Conservation (phyloP, 1,139 yeast genomes). For the Trichomonascaceae sp. region DNA sequence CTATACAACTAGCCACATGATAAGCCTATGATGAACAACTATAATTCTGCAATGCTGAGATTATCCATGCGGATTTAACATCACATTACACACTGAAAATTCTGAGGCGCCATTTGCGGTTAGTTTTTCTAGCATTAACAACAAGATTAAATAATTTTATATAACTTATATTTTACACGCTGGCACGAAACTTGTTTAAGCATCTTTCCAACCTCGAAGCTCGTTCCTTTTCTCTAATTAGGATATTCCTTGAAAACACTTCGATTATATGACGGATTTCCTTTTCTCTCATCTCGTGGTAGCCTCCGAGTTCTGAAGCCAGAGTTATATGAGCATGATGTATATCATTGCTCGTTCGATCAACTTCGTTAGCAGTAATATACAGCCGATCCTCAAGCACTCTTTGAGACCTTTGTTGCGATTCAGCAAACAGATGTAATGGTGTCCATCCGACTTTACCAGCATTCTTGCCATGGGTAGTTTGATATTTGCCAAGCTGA, state of each 20-base stretch:
- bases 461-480: constrained; percentile 24
- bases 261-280: constrained; percentile 29
- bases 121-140: not conserved
- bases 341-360: constrained; percentile 29
- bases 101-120: constrained; percentile 9
- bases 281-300: constrained; percentile 30
- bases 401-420: constrained; percentile 30
- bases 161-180: constrained; percentile 1
- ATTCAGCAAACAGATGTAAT: constrained; percentile 33
- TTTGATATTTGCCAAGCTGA: constrained; percentile 20
- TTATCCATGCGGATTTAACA: constrained; percentile 14
- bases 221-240: constrained; percentile 33
- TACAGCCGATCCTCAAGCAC: constrained; percentile 28
- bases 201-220: constrained; percentile 30
- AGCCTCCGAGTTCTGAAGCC: constrained; percentile 37
- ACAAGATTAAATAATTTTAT: not conserved
- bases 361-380: constrained; percentile 26
- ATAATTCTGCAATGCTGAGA: constrained; percentile 26
- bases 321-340: constrained; percentile 31
- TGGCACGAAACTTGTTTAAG: constrained; percentile 11
- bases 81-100: constrained; percentile 12
- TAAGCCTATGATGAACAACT: constrained; percentile 22
- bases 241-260: constrained; percentile 25
- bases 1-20: not conserved
- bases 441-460: constrained; percentile 29